These are phyloP conservation scores for Trichoderma semiorbis DNA, from an alignment of 2,329 filamentous ascomycete species.

Conservation along the genomic window DNA sequence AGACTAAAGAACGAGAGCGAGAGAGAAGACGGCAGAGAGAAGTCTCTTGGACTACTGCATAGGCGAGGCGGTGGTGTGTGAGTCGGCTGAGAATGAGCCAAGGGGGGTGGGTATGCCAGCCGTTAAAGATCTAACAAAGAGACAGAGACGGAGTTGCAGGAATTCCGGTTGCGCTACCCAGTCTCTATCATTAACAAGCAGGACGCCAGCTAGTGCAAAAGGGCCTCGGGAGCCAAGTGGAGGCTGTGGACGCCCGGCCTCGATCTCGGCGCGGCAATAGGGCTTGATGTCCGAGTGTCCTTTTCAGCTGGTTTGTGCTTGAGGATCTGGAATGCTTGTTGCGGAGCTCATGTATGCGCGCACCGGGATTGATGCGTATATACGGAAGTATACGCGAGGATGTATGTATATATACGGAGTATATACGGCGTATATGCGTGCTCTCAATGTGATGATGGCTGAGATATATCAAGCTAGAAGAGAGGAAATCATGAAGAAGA, in stretches of 20 bases:
- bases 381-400: too few relatives aligned
- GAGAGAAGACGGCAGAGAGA: background rate
- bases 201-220: constrained; percentile 1
- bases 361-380: background rate
- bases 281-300: constrained; percentile 6
- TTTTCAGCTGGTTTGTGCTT: background rate
- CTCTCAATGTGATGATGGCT: background rate
- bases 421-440: background rate
- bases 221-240: constrained; percentile 15
- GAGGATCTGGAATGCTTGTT: background rate
- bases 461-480: background rate
- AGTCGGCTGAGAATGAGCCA: background rate
- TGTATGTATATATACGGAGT: background rate
- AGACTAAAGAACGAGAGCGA: background rate
- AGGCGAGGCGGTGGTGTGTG: background rate
- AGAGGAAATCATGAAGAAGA: background rate
- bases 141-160: background rate
- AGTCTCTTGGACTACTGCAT: background rate
- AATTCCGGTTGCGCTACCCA: background rate
- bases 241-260: constrained; percentile 8
- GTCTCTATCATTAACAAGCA: background rate
- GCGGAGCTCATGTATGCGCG: background rate
- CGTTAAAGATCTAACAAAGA: background rate
- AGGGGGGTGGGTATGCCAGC: background rate
- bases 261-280: constrained; percentile 14